Evolutionary conservation across 495 filamentous ascomycete genomes (phyloP), one percentile per base, ranked within the genome.

Genomic region (Trichoderma asperelloides): DNA sequence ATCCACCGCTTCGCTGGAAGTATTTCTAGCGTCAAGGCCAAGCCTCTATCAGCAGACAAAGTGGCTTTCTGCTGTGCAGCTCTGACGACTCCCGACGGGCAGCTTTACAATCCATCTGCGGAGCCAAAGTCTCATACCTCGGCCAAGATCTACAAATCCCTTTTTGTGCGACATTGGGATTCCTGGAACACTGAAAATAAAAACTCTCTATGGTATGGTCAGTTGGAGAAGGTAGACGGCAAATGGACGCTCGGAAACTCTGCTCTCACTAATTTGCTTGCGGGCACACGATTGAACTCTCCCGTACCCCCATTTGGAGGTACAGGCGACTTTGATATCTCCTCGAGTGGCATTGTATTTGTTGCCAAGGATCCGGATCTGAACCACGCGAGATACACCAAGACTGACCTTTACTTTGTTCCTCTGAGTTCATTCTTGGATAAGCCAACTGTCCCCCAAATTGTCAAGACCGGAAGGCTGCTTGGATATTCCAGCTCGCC

Each of bases 81-180:
- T 18, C 74, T 86, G 63, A 82, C 88, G 0, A 87, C 84, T 51
- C 78, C 85, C 13, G 82, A 84, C 41, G 90, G 89, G 8, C 78
- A 82, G 1, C 76, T 88, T 2, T 85, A 86, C 74, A 89, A 91
- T 68, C 75, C 80, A 13, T 78, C 87, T 65, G 77, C 81, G 0
- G 87, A 82, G 23, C 73, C 79, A 66, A 85, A 83, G 57, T 81
- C 84, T 8, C 71, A 77, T 5, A 86, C 87, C 15, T 81, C 83
- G 15, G 91, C 83, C 7, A 84, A 84, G 65, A 81, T 91, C 41
- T 93, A 92, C 71, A 84, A 85, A 63, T 83, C 81, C 66, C 81
- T 91, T 57, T 93, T 91, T 72, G 85, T 88, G 43, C 84, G 91
- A 23, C 90, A 94, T 72, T 94, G 91, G 91, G 89, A 93, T 69